These are phyloP conservation scores for Pneumocystis carinii DNA, from an alignment of 1,139 yeast genomes.

Conservation along the genomic window DNA sequence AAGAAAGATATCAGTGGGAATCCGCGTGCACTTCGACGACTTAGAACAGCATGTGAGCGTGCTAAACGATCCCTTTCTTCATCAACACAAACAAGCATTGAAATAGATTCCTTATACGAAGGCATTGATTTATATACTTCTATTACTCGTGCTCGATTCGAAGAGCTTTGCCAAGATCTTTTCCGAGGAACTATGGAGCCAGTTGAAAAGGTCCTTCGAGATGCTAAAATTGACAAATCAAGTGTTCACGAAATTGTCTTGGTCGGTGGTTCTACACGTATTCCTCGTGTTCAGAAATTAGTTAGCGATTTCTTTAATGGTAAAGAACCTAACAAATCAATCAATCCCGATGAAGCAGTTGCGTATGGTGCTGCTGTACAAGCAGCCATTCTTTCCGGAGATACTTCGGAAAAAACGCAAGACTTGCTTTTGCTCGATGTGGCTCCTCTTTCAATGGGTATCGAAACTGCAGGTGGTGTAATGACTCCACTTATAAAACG, in stretches of 20 bases:
- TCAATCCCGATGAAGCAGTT: conserved; percentile 98
- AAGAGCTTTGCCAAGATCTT: conserved; percentile 88
- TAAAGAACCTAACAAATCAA: conserved; percentile 88
- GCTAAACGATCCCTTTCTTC: conserved; percentile 98
- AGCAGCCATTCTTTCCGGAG: conserved; percentile 87
- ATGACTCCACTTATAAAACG: conserved; percentile 84
- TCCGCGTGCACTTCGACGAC: conserved; percentile 94
- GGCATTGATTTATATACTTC: conserved; percentile 95
- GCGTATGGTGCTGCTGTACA: conserved; percentile 95
- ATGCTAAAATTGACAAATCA: conserved; percentile 80
- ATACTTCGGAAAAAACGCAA: conserved; percentile 66
- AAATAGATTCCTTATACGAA: conserved; percentile 89
- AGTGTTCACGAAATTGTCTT: conserved; percentile 89
- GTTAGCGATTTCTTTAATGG: conserved; percentile 97
- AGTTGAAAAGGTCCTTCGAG: conserved; percentile 95
- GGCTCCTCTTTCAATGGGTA: conserved; percentile 79
- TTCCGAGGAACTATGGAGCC: conserved; percentile 95
- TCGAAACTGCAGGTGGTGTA: conserved; percentile 92
- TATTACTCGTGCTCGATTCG: conserved; percentile 98
- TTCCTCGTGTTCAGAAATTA: conserved; percentile 96
- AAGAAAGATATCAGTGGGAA: conserved; percentile 81
- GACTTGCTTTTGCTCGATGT: conserved; percentile 76
- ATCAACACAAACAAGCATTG: conserved; percentile 90
- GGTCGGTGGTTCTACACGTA: conserved; percentile 99
- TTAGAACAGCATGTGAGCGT: conserved; percentile 98